Evolutionary conservation across 2,329 filamentous ascomycete genomes (phyloP), one percentile per base, ranked within the genome.

Genomic region (Fusarium sp.): DNA sequence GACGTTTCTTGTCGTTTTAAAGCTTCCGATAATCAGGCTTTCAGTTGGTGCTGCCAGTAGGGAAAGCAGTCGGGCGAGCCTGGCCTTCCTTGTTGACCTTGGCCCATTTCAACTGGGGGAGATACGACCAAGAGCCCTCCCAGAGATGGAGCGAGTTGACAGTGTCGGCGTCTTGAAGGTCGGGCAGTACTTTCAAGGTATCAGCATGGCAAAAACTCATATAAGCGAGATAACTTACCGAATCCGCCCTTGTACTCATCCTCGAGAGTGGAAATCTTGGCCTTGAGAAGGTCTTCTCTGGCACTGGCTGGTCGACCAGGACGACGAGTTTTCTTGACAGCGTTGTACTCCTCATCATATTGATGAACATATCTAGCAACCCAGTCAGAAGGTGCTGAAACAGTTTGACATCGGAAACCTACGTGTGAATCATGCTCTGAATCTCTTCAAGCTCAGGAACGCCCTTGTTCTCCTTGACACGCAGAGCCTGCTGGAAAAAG

Each of bases 241-340:
- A 98, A 97, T 0, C 97, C 97, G 63, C 91, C 91, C 73, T 92
- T 89, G 75, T 94, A 94, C 85, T 99, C 97, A 76, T 93, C 93
- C 79, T 92, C 88, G 73, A 98, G 93, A 2, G 85, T 85, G 16
- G 89, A 88, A 64, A 94, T 92, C 74, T 91, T 92, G 78, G 94
- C 88, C 81, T 91, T 92, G 43, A 98, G 85, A 22, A 94, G 85
- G 75, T 95, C 94, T 82, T 98, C 95, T 69, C 90, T 92, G 24
- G 91, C 91, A 79, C 88, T 94, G 20, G 95, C 88, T 10, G 96
- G 95, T 62, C 96, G 89, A 18, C 96, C 96, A 27, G 95, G 87
- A 52, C 96, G 91, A 11, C 94, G 91, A 31, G 91, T 86, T 77
- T 91, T 91, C 81, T 93, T 93, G 59, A 93, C 77, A 41, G 86